Evolutionary conservation across 2,329 filamentous ascomycete genomes (phyloP).

Genomic region (Hymenoscyphus linearis): DNA sequence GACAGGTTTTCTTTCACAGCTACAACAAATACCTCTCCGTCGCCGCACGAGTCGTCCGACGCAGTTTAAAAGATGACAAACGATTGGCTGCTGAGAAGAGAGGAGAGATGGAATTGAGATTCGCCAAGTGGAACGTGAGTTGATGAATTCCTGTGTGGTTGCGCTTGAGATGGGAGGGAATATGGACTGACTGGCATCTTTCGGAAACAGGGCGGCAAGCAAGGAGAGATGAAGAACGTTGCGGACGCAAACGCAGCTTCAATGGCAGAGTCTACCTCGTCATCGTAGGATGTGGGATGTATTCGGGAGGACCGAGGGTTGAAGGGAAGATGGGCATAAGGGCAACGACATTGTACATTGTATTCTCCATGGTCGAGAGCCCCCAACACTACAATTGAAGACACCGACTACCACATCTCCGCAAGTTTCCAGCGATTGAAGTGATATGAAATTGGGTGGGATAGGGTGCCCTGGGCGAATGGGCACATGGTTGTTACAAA

Average conservation of each 20-base stretch:
- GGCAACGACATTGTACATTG: constrained; percentile 11
- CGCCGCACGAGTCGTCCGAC: constrained; percentile 89
- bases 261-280: constrained; percentile 25
- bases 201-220: constrained; percentile 78
- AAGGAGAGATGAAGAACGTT: constrained; percentile 76
- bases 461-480: background rate
- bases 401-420: background rate
- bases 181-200: constrained; percentile 17
- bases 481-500: background rate
- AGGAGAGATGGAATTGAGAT: constrained; percentile 82
- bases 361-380: constrained; percentile 6
- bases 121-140: constrained; percentile 93
- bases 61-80: constrained; percentile 94
- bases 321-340: constrained; percentile 3
- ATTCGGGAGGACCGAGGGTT: constrained; percentile 2
- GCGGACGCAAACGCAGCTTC: constrained; percentile 47
- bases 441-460: background rate
- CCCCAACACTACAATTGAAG: constrained; percentile 7
- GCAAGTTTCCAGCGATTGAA: background rate
- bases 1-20: constrained; percentile 49
- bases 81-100: constrained; percentile 82
- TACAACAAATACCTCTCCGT: constrained; percentile 99
- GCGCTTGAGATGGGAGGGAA: constrained; percentile 15
- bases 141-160: background rate
- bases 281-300: background rate